Evolutionary conservation across 1,139 yeast genomes (phyloP), one percentile per base, ranked within the genome.

Genomic region (Candida smagusa): DNA sequence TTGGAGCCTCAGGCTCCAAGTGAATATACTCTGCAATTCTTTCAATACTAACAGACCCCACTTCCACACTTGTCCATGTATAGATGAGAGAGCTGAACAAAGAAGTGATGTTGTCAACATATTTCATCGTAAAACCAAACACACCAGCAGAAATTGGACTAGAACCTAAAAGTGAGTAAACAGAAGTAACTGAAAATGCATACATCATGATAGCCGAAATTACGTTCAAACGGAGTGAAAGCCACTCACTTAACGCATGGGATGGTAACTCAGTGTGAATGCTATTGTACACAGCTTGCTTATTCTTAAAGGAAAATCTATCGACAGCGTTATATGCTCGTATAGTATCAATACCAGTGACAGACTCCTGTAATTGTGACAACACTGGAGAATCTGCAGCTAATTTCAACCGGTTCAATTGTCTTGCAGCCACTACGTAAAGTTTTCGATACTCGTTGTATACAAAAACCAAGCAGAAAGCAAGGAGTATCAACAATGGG

Each of bases 321-420:
- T 48, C 55, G n/a, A 35, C 42, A 37, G 58, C 59, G 12, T 43
- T 45, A 35, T 47, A 59, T 1, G 64, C 65, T 31, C 51, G 50
- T 32, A 59, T 53, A 8, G 63, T 59, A 31, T 59, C 65, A 9
- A 54, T 54, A 22, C 65, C 64, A 35, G 56, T 58, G 30, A 59
- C 43, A 7, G 62, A 54, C 38, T 59, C 65, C 37, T 59, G 64
- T 24, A 59, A 51, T 19, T 50, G 56, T 6, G 65, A 52, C 35
- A 58, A 50, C 9, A 56, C 48, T 0, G 65, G 65, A 41, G 58
- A 50, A 37, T 52, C 56, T 30, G 50, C 45, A 6, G 50, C 44
- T 27, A 57, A 54, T 32, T 43, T 46, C 31, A 59, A 50, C 48
- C 65, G 49, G 41, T 53, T 56, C 37, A 58, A 50, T 32, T 59